Conservation (phyloP, 768 basidiomycete genomes). For the Lentinula lateritia region DNA sequence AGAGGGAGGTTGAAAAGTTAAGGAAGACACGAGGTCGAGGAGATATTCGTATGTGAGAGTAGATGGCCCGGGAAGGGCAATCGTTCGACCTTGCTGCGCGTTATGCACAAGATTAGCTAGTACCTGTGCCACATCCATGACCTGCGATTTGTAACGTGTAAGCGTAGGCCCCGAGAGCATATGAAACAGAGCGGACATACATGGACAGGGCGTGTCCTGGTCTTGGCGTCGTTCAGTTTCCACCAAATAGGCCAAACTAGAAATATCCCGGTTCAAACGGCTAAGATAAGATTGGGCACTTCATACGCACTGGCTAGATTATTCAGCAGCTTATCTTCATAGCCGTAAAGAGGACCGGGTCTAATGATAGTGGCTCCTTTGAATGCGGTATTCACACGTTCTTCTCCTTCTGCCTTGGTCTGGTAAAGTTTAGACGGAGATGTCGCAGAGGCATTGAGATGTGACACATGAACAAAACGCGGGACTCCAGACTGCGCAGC, state of each 20-base stretch:
- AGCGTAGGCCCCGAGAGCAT: slow-evolving; percentile 14
- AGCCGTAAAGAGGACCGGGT: slow-evolving; percentile 84
- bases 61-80: slow-evolving; percentile 86
- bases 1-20: slow-evolving; percentile 74
- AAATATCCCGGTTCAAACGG: slow-evolving; percentile 11
- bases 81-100: slow-evolving; percentile 57
- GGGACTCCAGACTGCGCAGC: slow-evolving; percentile 73
- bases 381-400: slow-evolving; percentile 77
- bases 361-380: slow-evolving; percentile 84
- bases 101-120: slow-evolving; percentile 70
- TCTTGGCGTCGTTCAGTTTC: slow-evolving; percentile 87
- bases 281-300: slow-evolving; percentile 1
- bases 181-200: slow-evolving; percentile 32
- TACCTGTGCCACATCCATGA: slow-evolving; percentile 91
- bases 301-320: slow-evolving; percentile 77
- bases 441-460: slow-evolving; percentile 79
- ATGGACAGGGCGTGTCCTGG: slow-evolving; percentile 88
- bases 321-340: slow-evolving; percentile 91
- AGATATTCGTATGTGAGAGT: slow-evolving; percentile 80
- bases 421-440: slow-evolving; percentile 83
- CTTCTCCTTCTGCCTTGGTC: slow-evolving; percentile 87
- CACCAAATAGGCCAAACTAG: slow-evolving; percentile 89
- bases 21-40: slow-evolving; percentile 68
- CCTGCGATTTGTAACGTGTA: slow-evolving; percentile 37
- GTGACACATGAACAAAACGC: slow-evolving; percentile 90